phyloP scores from a whole-genome alignment of 208 protist genomes.

The Crithidia thermophila region DNA sequence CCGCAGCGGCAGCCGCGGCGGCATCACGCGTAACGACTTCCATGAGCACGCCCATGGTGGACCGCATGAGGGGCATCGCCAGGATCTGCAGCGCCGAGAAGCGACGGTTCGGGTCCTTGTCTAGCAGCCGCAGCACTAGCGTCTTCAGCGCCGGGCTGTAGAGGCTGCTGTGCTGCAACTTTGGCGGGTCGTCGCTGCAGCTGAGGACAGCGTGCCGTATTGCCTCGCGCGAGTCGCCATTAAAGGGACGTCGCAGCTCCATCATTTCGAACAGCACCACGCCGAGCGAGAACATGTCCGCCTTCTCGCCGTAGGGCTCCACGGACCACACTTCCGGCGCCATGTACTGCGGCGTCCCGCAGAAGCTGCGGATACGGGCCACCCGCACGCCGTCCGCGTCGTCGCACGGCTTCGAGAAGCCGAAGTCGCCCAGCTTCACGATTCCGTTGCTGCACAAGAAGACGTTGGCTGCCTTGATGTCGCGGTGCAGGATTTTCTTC shows the following conservation, averaged over 20 bases:
- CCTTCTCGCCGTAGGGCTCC: conserved; percentile 90
- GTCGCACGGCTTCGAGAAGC: conserved; percentile 56
- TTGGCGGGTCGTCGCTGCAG: conserved; percentile 36
- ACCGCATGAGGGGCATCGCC: conserved; percentile 49
- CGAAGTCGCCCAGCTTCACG: conserved; percentile 87
- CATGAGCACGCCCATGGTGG: conserved; percentile 49
- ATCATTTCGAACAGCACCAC: conserved; percentile 83
- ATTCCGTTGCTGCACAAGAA: conserved; percentile 69
- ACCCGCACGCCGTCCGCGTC: conserved; percentile 35
- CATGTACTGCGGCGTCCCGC: conserved; percentile 90
- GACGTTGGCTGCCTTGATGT: conserved; percentile 85
- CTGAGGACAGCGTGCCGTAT: conserved; percentile 56
- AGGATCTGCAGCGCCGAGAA: conserved; percentile 54
- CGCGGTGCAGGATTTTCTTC: conserved; percentile 74
- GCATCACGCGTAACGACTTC: conserved; percentile 60
- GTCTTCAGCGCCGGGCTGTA: conserved; percentile 42
- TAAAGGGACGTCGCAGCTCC: conserved; percentile 69
- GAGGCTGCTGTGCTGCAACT: conserved; percentile 11
- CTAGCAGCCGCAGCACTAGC: conserved; percentile 45
- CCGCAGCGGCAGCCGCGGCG: conserved; percentile 48
- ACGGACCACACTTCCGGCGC: conserved; percentile 89
- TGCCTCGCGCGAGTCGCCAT: conserved; percentile 47
- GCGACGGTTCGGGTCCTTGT: conserved; percentile 39
- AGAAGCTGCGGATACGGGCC: conserved; percentile 49
- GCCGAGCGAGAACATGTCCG: conserved; percentile 92